A percentile compares a stretch with the other conserved stretches of the same genome.
phyloP scores from a whole-genome alignment of 78 protist species.

The Dictyostelium discoideum region dicty_2.7 NC_007091.3:999001-999500 shows the following conservation, averaged over 20 bases:
- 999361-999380: not conserved
- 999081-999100: slow-evolving; percentile 2
- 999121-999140: slow-evolving; percentile 78
- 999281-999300: slow-evolving; percentile 52
- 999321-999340: not conserved
- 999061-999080: slow-evolving; percentile 75
- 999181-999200: slow-evolving; percentile 79
- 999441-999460: not conserved
- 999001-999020: slow-evolving; percentile 23
- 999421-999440: not conserved
- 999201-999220: slow-evolving; percentile 66
- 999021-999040: slow-evolving; percentile 77
- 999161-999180: slow-evolving; percentile 69
- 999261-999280: slow-evolving; percentile 11
- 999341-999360: not conserved
- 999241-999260: slow-evolving; percentile 39
- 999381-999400: not conserved
- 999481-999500: not conserved
- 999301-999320: slow-evolving; percentile 19
- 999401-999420: no score
- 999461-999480: not conserved
- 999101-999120: slow-evolving; percentile 60
- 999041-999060: slow-evolving; percentile 80
- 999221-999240: slow-evolving; percentile 49
- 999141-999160: slow-evolving; percentile 60